Evolutionary conservation across 2,329 filamentous ascomycete species (phyloP), one percentile per base, ranked within the genome.

Genomic region (Fusarium pseudocircinatum): DNA sequence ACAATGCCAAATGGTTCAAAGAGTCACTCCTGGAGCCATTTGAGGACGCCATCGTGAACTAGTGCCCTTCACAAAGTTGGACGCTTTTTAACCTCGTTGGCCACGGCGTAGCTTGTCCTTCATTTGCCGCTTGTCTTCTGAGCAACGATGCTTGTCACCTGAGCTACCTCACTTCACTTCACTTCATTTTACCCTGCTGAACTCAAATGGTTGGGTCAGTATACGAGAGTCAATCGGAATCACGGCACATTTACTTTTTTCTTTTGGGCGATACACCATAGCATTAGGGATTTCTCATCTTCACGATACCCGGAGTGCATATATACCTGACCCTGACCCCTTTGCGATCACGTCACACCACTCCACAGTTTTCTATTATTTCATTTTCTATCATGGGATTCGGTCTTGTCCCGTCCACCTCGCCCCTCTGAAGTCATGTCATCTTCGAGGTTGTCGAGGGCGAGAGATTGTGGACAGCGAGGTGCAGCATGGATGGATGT

Each of bases 1-100:
- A 97, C 56, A 92, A 91, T 77, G 93, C 96, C 42, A 93, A 93
- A 75, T 97, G 95, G 94, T 90, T 97, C 72, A 87, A 93, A 10
- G 79, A 84, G 22, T 74, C 80, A 7, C 87, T 85, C 84, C 82
- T 89, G 70, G 77, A 72, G 22, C 69, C 68, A 18, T 83, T 79
- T 67, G 37, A 83, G 28, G 83, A 77, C 80, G 37, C 36, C 15
- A 7, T 28, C n/a, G 11, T 44, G 22, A 22, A 34, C 46, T n/a
- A 53, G 32, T 26, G 32, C 10, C 32, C 30, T 39, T 60, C 22
- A 54, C 53, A 40, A 59, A 26, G 43, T 7, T 42, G 40, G 30
- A 42, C 30, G 60, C 59, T 52, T 59, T 43, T 22, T 26, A 54
- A 34, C 26, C 32, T 69, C 59, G 49, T 67, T 61, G 28, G 30